Evolutionary conservation across 495 filamentous ascomycete species (phyloP).

Genomic region (Xylaria telfairii): DNA sequence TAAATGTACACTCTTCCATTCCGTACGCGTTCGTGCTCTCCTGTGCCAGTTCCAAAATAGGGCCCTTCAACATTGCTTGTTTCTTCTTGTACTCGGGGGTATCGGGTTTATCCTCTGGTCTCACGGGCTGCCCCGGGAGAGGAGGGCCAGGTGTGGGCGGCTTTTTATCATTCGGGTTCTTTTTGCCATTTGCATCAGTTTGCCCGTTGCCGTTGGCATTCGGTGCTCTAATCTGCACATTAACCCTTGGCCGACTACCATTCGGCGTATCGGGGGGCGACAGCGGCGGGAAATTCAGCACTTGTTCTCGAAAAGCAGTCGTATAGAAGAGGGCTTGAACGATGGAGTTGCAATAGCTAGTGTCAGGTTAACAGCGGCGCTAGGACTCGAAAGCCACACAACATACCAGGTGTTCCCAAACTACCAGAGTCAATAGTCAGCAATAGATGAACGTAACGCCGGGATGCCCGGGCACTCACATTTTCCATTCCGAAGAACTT

Average conservation of each 20-base stretch:
- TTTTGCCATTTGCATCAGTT: constrained; percentile 53
- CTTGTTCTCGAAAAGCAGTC: constrained; percentile 90
- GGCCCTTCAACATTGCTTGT: constrained; percentile 83
- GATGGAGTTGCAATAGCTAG: constrained; percentile 96
- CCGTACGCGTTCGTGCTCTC: constrained; percentile 82
- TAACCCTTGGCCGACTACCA: constrained; percentile 51
- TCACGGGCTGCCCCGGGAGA: constrained; percentile 41
- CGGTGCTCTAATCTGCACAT: constrained; percentile 56
- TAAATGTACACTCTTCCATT: constrained; percentile 94
- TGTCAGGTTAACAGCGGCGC: constrained; percentile 33
- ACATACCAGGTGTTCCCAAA: constrained; percentile 96
- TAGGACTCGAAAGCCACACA: constrained; percentile 5
- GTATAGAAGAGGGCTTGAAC: constrained; percentile 97
- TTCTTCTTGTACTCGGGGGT: constrained; percentile 98
- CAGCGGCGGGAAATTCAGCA: constrained; percentile 84
- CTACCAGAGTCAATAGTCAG: constrained; percentile 54
- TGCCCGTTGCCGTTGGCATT: constrained; percentile 50
- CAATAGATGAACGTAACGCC: constrained; percentile 12
- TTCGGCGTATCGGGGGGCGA: constrained; percentile 54
- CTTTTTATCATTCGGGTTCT: constrained; percentile 53
- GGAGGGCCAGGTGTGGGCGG: constrained; percentile 50
- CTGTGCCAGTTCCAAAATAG: constrained; percentile 79
- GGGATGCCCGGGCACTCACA: constrained; percentile 59
- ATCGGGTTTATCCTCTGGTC: constrained; percentile 75
- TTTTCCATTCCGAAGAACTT: constrained; percentile 99